Percentiles rank a stretch among this genome's conserved stretches.
Evolutionary conservation across 179 eudicot species (phyloP).

Genomic region (Camellia oleifera): DNA sequence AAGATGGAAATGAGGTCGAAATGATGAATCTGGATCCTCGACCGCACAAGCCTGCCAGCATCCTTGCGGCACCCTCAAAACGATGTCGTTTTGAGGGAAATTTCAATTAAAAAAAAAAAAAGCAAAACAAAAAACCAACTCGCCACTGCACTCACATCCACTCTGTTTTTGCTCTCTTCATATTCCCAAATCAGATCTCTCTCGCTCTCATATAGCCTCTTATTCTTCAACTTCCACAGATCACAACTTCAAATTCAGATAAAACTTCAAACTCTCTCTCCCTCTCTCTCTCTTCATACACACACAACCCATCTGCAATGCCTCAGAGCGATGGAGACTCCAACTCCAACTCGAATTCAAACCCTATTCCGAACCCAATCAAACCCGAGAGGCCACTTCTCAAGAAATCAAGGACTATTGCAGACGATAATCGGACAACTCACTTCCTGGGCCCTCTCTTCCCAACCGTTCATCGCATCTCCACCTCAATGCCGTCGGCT

Average conservation of each 20-base stretch:
- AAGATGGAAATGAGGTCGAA: no score
- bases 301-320: background rate
- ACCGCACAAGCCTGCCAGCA: no score
- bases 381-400: conserved; percentile 32
- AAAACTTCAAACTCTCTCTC: background rate
- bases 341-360: background rate
- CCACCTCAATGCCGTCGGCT: conserved; percentile 22
- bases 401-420: conserved; percentile 36
- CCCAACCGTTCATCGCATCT: conserved; percentile 41
- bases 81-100: no score
- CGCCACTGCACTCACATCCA: no score
- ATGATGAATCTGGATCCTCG: no score
- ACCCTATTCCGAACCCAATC: conserved; percentile 1
- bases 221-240: no score
- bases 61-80: no score
- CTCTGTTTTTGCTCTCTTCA: no score
- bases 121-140: no score
- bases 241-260: background rate
- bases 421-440: conserved; percentile 20
- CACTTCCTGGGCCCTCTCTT: conserved; percentile 40
- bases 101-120: no score
- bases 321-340: conserved; percentile 11
- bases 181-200: no score
- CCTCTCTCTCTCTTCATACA: background rate
- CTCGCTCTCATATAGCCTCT: background rate